Evolutionary conservation across 2,329 filamentous ascomycete genomes (phyloP).

Genomic region (Alternaria metachromatica): DNA sequence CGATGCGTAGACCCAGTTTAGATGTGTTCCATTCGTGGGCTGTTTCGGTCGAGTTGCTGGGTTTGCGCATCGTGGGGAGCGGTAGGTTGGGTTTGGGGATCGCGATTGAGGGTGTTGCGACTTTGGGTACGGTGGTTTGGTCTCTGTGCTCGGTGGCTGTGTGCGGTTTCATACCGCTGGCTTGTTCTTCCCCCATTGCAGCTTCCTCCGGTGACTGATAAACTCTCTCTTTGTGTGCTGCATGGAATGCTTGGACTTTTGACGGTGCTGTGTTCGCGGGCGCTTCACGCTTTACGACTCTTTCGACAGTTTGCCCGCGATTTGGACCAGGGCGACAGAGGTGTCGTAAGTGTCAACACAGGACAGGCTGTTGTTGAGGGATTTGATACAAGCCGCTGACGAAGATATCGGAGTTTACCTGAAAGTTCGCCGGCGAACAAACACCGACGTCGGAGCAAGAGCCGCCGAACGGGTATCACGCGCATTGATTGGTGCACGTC

Average conservation of each 20-base stretch:
- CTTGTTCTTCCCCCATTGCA: conserved; percentile 39
- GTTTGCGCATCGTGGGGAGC: conserved; percentile 1
- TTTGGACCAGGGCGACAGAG: background rate
- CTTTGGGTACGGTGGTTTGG: background rate
- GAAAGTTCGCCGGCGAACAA: conserved; percentile 8
- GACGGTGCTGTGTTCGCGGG: background rate
- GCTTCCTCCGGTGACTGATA: conserved; percentile 36
- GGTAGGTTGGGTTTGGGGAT: conserved; percentile 11
- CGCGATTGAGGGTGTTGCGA: conserved; percentile 5
- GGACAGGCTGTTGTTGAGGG: conserved; percentile 1
- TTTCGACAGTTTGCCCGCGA: background rate
- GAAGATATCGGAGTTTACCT: conserved; percentile 11
- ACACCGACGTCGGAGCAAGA: conserved; percentile 27
- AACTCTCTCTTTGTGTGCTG: conserved; percentile 36
- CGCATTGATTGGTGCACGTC: conserved; percentile 10
- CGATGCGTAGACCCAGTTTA: conserved; percentile 70
- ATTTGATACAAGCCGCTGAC: conserved; percentile 12
- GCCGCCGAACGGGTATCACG: conserved; percentile 10
- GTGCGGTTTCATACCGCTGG: conserved; percentile 11
- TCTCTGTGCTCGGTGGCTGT: background rate
- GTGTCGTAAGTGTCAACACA: background rate
- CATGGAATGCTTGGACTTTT: conserved; percentile 26
- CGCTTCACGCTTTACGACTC: background rate
- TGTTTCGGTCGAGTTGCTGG: conserved; percentile 7
- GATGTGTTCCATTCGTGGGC: conserved; percentile 72